Percentiles rank a stretch among this genome's conserved stretches.
Evolutionary conservation across 495 filamentous ascomycete genomes (phyloP).

Genomic region (Tuber magnatum): DNA sequence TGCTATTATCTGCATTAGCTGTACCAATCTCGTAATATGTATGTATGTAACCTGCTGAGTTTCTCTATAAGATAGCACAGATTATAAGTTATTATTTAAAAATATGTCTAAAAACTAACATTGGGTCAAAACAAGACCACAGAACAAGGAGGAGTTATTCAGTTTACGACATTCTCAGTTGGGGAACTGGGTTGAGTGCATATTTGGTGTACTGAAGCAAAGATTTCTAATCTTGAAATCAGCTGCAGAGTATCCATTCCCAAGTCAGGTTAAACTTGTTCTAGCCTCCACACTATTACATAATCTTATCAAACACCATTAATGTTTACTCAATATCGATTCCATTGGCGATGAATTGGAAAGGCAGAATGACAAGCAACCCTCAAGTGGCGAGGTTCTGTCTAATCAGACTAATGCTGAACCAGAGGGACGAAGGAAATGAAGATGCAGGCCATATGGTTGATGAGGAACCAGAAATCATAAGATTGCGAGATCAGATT

Average conservation of each 20-base stretch:
- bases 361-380: no score
- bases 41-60: no score
- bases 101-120: background rate
- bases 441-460: background rate
- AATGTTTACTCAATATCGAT: no score
- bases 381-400: no score
- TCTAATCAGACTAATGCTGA: background rate
- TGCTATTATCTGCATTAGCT: slow-evolving; percentile 13
- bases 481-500: no score
- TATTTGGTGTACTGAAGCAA: slow-evolving; percentile 17
- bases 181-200: slow-evolving; percentile 13
- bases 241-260: slow-evolving; percentile 2
- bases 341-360: background rate
- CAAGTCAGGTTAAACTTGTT: slow-evolving; percentile 6
- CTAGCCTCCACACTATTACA: background rate
- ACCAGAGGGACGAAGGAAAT: background rate
- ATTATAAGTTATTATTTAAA: background rate
- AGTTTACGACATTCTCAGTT: slow-evolving; percentile 21
- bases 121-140: background rate
- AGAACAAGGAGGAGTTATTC: slow-evolving; percentile 1
- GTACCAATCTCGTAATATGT: no score
- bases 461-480: background rate
- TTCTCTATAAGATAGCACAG: no score
- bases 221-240: background rate
- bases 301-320: slow-evolving; percentile 2